Evolutionary conservation across 2,329 filamentous ascomycete genomes (phyloP).

Genomic region (Ophiostoma sp.): DNA sequence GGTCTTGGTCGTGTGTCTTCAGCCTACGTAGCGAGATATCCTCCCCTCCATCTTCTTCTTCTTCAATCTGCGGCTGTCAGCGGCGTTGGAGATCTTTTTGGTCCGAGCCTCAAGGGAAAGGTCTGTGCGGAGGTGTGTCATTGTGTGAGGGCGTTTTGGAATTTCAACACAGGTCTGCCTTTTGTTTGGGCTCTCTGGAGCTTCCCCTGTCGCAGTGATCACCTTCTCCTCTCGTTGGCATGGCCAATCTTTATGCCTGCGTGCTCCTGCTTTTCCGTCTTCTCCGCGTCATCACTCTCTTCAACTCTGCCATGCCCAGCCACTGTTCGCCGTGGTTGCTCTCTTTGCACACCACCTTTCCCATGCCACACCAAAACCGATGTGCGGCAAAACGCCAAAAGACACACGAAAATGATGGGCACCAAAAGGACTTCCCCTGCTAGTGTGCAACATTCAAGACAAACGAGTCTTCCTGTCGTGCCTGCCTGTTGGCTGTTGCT

Average conservation of each 20-base stretch:
- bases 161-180: background rate
- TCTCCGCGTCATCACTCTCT: background rate
- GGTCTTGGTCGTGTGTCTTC: conserved; percentile 8
- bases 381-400: too few relatives aligned
- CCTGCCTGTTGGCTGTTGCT: too few relatives aligned
- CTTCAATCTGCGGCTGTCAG: background rate
- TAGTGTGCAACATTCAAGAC: background rate
- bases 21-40: background rate
- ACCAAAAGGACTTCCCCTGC: background rate
- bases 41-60: background rate
- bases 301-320: background rate
- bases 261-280: background rate
- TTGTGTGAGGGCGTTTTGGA: background rate
- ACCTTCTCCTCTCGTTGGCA: background rate
- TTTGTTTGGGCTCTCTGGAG: background rate
- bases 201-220: background rate
- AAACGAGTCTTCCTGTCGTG: background rate
- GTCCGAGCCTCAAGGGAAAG: too few relatives aligned
- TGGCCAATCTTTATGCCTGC: background rate
- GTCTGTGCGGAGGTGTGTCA: conserved; percentile 9
- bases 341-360: background rate
- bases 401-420: background rate
- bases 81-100: background rate
- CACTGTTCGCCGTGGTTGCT: background rate
- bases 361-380: background rate